phyloP scores from a whole-genome alignment of 2,329 filamentous ascomycete species.

The Huntiella moniliformis region DNA sequence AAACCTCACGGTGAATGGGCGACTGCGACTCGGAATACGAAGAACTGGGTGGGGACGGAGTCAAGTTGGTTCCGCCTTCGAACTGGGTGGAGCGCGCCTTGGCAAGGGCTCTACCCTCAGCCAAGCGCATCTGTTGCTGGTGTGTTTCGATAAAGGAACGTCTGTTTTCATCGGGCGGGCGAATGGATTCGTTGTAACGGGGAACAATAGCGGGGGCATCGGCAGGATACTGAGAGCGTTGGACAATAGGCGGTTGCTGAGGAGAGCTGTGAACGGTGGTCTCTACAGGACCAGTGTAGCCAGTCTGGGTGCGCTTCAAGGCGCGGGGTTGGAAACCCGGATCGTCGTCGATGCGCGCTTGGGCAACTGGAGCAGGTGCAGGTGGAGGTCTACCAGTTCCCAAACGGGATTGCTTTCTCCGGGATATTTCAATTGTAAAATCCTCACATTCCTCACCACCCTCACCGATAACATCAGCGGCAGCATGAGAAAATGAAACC shows the following conservation, averaged over 20 bases:
- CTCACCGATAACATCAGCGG: constrained; percentile 68
- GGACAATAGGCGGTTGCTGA: constrained; percentile 14
- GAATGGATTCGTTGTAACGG: constrained; percentile 23
- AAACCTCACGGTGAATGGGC: constrained; percentile 7
- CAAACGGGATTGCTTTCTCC: constrained; percentile 24
- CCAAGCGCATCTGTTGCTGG: constrained; percentile 40
- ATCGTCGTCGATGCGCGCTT: constrained; percentile 17
- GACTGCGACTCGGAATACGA: constrained; percentile 6
- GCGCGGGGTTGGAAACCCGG: constrained; percentile 31
- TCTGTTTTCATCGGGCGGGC: constrained; percentile 30
- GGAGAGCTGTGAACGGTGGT: not conserved
- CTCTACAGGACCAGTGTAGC: constrained; percentile 20
- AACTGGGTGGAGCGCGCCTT: constrained; percentile 20
- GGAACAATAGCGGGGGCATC: constrained; percentile 12
- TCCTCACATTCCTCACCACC: constrained; percentile 72
- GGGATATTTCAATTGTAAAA: constrained; percentile 53
- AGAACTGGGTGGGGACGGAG: constrained; percentile 8
- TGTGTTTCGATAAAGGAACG: constrained; percentile 40
- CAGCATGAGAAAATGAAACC: constrained; percentile 53
- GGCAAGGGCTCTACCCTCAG: constrained; percentile 39
- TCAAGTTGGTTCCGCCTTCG: constrained; percentile 1
- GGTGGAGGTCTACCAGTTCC: constrained; percentile 14
- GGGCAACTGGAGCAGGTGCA: constrained; percentile 4
- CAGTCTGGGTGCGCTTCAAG: constrained; percentile 40
- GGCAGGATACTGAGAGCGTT: constrained; percentile 10